Conservation (phyloP, 805 yeast species). For the Sungouiozyma ichnusensis region DNA sequence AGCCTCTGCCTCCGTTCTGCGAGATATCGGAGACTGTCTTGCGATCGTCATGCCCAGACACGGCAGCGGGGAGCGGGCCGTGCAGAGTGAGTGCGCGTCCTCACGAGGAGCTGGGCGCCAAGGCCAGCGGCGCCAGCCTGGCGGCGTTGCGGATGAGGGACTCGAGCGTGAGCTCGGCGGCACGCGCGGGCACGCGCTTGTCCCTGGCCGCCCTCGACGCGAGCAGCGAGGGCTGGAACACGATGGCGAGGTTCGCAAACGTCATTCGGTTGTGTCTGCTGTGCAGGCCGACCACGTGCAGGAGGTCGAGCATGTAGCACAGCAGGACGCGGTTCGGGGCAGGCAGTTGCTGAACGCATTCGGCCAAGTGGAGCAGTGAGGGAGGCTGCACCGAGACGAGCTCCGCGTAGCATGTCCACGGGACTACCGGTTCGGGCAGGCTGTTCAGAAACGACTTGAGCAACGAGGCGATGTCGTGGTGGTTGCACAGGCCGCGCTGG, state of each 20-base stretch:
- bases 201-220: slow-evolving; percentile 84
- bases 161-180: slow-evolving; percentile 76
- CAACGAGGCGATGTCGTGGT: slow-evolving; percentile 89
- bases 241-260: slow-evolving; percentile 82
- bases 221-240: slow-evolving; percentile 87
- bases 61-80: no score
- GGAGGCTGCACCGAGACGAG: slow-evolving; percentile 60
- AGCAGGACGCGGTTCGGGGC: slow-evolving; percentile 44
- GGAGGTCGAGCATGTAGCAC: slow-evolving; percentile 73
- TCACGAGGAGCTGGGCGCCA: no score
- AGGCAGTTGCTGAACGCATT: not conserved
- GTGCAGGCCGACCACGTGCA: slow-evolving; percentile 70
- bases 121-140: not conserved
- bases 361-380: not conserved
- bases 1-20: not conserved
- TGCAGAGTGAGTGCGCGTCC: not conserved
- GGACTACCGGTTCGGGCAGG: slow-evolving; percentile 84
- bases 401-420: slow-evolving; percentile 57
- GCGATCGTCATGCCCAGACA: no score
- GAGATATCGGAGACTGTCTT: not conserved
- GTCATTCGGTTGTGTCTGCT: slow-evolving; percentile 77
- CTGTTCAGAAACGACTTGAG: slow-evolving; percentile 75
- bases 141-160: not conserved
- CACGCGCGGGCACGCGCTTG: slow-evolving; percentile 72
- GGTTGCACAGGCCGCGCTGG: slow-evolving; percentile 84